Base-by-base conservation (phyloP, 139 green algal genomes). In the Parachlorella kessleri region DNA sequence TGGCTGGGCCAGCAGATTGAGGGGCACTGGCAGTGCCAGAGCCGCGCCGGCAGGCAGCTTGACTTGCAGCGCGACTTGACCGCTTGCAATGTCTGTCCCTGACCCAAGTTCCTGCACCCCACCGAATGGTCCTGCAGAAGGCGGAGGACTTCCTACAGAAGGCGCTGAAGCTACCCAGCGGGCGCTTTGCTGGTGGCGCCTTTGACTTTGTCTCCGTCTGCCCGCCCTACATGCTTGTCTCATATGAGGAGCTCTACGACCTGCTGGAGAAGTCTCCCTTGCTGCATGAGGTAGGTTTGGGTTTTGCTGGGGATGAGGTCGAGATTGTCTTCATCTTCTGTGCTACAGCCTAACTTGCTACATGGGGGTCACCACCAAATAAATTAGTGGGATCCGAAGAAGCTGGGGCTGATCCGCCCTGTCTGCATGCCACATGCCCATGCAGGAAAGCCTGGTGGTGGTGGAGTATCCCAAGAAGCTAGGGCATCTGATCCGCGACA, bases 151-250 rank as follows among this genome's bases (percentile, higher is more conserved):
- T 95, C 24, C 63, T 96, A 64, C 69, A 86, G 33, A 77, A 83
- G 30, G 81, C 88, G 39, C 67, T 66, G 18, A 32, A 78, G 26
- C 23, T 82, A 67, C n/a, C n/a, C n/a, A n/a, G n/a, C n/a, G 85
- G 78, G 2, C 66, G 76, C 18, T 88, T 87, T 80, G 78, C 79
- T 30, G 89, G 93, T 39, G 90, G 88, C 23, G 35, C 93, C 9
- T 98, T 98, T 79, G 94, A 98, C 89, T 98, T 96, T 80, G 81
- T 98, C n/a, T 81, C 75, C 37, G 89, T 98, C 7, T 97, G 92
- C 73, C 95, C 95, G 1, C 95, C 95, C 0, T 99, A 99, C 83
- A 83, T 96, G 77, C 79, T 90, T 67, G 93, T 98, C 28, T 93
- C 88, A 1, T 98, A 98, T 81, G 79, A 91, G 6, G 91, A 97